These are phyloP conservation scores for Alternaria solani DNA, from an alignment of 2,329 filamentous ascomycete species.

Conservation along the genomic window DNA sequence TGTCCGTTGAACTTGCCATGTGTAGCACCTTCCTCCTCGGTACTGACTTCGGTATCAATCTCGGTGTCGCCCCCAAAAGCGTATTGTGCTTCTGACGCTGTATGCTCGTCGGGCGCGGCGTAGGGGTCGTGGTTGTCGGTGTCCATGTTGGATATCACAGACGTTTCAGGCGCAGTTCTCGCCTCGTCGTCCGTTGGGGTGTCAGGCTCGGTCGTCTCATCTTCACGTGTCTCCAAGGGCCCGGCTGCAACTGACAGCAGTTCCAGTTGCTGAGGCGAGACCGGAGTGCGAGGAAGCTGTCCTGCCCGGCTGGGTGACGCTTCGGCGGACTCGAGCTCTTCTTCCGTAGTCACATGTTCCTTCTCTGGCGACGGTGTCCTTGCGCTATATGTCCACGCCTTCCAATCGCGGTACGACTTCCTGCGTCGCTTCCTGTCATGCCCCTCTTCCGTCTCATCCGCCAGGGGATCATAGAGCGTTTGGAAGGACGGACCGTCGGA, in stretches of 20 bases:
- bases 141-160: conserved; percentile 7
- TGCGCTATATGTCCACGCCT: conserved; percentile 77
- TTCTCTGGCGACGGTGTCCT: conserved; percentile 75
- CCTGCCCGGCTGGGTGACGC: conserved; percentile 35
- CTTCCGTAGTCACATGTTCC: conserved; percentile 42
- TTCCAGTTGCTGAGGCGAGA: conserved; percentile 32
- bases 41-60: conserved; percentile 35
- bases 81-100: conserved; percentile 68
- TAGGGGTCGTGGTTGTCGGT: conserved; percentile 36
- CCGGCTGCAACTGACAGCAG: conserved; percentile 10
- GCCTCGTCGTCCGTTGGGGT: neutral
- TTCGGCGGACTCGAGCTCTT: conserved; percentile 22
- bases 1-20: conserved; percentile 14
- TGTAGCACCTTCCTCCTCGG: conserved; percentile 22
- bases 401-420: conserved; percentile 72
- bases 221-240: neutral
- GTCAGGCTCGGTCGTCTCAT: neutral
- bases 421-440: conserved; percentile 74
- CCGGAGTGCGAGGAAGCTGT: conserved; percentile 37
- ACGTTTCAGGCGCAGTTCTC: neutral
- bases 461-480: conserved; percentile 68
- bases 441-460: conserved; percentile 66
- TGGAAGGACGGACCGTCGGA: conserved; percentile 75
- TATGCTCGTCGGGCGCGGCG: conserved; percentile 31
- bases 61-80: conserved; percentile 42